These are phyloP conservation scores for Termitomyces sp. DNA, from an alignment of 768 basidiomycete species.

Conservation along the genomic window DNA sequence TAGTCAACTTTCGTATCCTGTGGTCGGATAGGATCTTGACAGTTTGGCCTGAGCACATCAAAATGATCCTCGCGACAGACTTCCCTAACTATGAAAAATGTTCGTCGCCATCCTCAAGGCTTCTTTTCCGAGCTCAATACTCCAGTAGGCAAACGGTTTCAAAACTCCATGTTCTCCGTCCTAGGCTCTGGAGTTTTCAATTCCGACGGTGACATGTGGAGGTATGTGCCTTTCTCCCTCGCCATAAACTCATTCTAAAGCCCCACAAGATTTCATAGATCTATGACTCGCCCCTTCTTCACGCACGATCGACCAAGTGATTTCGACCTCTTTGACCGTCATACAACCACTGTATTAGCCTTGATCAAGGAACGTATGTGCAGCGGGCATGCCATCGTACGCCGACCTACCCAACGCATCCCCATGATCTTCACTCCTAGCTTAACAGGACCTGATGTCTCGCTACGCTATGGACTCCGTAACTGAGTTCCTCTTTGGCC, in stretches of 20 bases:
- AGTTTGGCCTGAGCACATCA: slow-evolving; percentile 47
- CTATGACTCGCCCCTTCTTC: slow-evolving; percentile 61
- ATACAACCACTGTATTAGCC: slow-evolving; percentile 36
- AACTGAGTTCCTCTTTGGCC: slow-evolving; percentile 61
- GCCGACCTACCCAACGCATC: background rate
- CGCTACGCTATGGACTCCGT: slow-evolving; percentile 65
- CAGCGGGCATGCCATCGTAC: slow-evolving; percentile 43
- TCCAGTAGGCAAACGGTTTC: slow-evolving; percentile 35
- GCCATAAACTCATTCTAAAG: background rate
- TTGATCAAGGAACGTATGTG: slow-evolving; percentile 43
- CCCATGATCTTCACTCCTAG: background rate
- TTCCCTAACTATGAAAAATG: slow-evolving; percentile 60
- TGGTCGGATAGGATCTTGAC: slow-evolving; percentile 44
- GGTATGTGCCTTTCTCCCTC: slow-evolving; percentile 16
- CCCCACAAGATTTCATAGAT: slow-evolving; percentile 48
- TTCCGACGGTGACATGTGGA: slow-evolving; percentile 52
- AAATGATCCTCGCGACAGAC: slow-evolving; percentile 49
- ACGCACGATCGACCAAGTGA: slow-evolving; percentile 53
- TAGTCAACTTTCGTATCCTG: slow-evolving; percentile 38
- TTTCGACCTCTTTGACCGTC: slow-evolving; percentile 56
- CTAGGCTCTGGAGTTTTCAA: slow-evolving; percentile 67
- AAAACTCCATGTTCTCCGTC: slow-evolving; percentile 36
- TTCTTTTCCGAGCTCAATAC: background rate
- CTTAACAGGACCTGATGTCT: slow-evolving; percentile 44
- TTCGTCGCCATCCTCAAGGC: slow-evolving; percentile 9